Conservation (phyloP, 495 filamentous ascomycete species). For the Penicillium fimorum region DNA sequence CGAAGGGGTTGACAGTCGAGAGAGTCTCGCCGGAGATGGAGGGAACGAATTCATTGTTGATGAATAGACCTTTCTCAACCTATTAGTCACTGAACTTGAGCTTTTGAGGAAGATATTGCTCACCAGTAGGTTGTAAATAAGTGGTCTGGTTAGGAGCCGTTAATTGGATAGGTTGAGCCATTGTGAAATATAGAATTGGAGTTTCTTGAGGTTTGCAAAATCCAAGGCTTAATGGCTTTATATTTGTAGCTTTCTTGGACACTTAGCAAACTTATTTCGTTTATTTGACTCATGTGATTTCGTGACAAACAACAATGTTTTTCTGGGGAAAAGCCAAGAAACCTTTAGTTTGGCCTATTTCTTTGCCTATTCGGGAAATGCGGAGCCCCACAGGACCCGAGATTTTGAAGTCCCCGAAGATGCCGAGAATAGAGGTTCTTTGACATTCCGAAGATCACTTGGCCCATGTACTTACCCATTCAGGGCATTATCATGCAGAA, state of each 20-base stretch:
- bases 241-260: not conserved
- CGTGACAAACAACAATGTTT: not conserved
- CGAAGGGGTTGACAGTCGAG: not conserved
- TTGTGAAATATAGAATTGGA: not conserved
- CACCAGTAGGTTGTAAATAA: not conserved
- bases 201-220: not conserved
- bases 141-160: slow-evolving; percentile 1
- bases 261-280: not conserved
- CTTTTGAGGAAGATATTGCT: not conserved
- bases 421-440: not conserved
- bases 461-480: not conserved
- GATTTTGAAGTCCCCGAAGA: not conserved
- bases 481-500: not conserved
- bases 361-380: slow-evolving; percentile 3
- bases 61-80: not conserved
- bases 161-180: slow-evolving; percentile 4
- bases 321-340: not conserved
- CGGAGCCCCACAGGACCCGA: not conserved
- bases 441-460: not conserved
- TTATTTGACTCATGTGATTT: not conserved
- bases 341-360: not conserved
- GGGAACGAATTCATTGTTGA: slow-evolving; percentile 7
- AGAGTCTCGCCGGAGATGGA: not conserved
- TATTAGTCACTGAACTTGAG: not conserved
- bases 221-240: not conserved